Evolutionary conservation across 768 basidiomycete species (phyloP).

Genomic region (Calocera cornea): DNA sequence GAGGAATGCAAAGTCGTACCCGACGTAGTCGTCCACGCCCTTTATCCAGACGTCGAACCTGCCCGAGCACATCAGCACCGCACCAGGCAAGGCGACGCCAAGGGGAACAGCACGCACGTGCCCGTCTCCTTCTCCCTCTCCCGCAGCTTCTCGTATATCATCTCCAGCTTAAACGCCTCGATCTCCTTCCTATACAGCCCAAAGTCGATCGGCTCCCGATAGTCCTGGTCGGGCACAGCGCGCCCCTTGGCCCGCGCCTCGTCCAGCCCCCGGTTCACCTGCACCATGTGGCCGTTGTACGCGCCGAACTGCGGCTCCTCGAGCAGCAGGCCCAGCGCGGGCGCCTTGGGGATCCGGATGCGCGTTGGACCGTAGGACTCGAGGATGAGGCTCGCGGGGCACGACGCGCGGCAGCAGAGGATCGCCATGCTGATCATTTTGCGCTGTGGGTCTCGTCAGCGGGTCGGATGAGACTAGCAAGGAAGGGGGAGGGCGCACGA

Average conservation of each 20-base stretch:
- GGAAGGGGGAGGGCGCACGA: constrained; percentile 26
- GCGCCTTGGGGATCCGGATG: constrained; percentile 89
- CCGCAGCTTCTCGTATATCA: constrained; percentile 80
- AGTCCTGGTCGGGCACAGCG: constrained; percentile 37
- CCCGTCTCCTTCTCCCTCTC: constrained; percentile 64
- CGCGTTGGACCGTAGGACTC: constrained; percentile 67
- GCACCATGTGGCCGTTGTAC: constrained; percentile 27
- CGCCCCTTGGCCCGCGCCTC: constrained; percentile 7
- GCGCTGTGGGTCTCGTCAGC: constrained; percentile 39
- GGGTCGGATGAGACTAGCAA: not conserved
- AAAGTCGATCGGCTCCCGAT: constrained; percentile 62
- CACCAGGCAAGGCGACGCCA: not conserved
- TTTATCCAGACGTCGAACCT: constrained; percentile 76
- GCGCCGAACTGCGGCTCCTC: constrained; percentile 39
- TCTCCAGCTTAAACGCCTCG: constrained; percentile 66
- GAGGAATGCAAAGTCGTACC: constrained; percentile 63
- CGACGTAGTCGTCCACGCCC: constrained; percentile 57
- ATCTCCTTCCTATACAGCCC: constrained; percentile 52
- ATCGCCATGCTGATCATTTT: constrained; percentile 91
- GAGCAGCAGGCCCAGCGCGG: constrained; percentile 80
- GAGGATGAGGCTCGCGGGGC: constrained; percentile 60
- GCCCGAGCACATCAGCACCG: not conserved
- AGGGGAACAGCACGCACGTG: constrained; percentile 40
- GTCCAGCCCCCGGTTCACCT: constrained; percentile 17
- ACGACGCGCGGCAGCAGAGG: constrained; percentile 59